phyloP scores from a whole-genome alignment of 345 rosid genomes.

The Populus simonii region DNA sequence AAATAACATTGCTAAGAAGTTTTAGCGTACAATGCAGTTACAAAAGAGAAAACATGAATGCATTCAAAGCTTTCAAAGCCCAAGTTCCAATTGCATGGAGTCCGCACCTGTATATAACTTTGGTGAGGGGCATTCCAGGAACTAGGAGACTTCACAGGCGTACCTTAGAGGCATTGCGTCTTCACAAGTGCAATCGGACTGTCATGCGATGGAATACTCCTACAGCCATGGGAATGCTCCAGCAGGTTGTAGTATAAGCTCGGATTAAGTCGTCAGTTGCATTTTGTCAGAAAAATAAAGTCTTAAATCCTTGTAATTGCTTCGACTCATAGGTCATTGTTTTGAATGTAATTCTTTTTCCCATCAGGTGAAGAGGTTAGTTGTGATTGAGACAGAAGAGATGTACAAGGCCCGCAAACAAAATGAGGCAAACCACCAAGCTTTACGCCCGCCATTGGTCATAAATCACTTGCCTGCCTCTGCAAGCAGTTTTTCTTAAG shows the following conservation, averaged over 20 bases:
- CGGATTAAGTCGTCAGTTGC: not conserved
- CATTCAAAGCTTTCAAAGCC: slow-evolving; percentile 74
- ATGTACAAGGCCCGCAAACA: slow-evolving; percentile 74
- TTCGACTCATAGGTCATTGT: not conserved
- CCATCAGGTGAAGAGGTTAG: slow-evolving; percentile 65
- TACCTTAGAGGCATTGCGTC: slow-evolving; percentile 71
- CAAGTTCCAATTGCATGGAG: slow-evolving; percentile 64
- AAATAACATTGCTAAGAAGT: slow-evolving; percentile 1
- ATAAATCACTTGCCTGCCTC: slow-evolving; percentile 45
- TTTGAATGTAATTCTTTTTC: not conserved
- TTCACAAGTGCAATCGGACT: slow-evolving; percentile 69
- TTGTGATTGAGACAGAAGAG: slow-evolving; percentile 75
- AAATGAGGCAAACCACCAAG: slow-evolving; percentile 48
- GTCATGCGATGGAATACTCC: slow-evolving; percentile 63
- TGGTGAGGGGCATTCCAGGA: slow-evolving; percentile 81
- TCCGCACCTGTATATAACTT: slow-evolving; percentile 58
- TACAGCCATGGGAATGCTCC: slow-evolving; percentile 68
- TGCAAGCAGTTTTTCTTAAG: slow-evolving; percentile 33
- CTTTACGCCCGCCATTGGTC: slow-evolving; percentile 58
- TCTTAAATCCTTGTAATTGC: not conserved
- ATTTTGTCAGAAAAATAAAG: not conserved
- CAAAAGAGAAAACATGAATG: slow-evolving; percentile 44
- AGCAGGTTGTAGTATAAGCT: slow-evolving; percentile 43
- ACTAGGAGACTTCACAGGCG: slow-evolving; percentile 79
- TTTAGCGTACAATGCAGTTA: not conserved